phyloP scores from a whole-genome alignment of 2,329 filamentous ascomycete species.

The Colletotrichum australisinense region DNA sequence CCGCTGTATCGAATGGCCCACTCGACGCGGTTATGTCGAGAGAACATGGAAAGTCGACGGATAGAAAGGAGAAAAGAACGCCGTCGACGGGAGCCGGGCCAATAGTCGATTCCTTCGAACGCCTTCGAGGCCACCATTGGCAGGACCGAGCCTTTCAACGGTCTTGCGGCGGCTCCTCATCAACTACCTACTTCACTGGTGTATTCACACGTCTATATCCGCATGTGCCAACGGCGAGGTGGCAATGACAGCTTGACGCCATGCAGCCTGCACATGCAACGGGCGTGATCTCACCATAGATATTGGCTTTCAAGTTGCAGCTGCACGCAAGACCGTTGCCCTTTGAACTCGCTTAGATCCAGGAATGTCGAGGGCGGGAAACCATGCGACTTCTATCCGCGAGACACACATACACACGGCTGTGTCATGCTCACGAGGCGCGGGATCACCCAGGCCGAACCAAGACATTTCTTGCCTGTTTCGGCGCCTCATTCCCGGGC shows the following conservation, averaged over 20 bases:
- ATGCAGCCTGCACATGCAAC: neutral
- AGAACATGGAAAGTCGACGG: neutral
- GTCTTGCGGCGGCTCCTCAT: neutral
- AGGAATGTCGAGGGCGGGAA: neutral
- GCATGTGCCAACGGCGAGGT: constrained; percentile 16
- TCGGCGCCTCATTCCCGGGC: neutral
- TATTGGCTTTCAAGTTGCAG: neutral
- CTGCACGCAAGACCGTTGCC: neutral
- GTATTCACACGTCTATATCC: no score
- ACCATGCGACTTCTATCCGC: neutral
- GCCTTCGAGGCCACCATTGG: neutral
- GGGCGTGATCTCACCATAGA: neutral
- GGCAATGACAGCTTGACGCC: constrained; percentile 4
- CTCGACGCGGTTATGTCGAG: constrained; percentile 2
- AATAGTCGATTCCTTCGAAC: neutral
- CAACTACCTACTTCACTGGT: no score
- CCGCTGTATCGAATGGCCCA: constrained; percentile 18
- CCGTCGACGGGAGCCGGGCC: neutral
- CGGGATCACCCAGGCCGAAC: neutral
- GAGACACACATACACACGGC: neutral
- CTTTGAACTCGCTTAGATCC: neutral
- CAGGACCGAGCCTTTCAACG: constrained; percentile 3
- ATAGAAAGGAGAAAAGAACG: constrained; percentile 25
- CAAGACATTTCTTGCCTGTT: constrained; percentile 5
- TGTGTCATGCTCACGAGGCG: neutral